Base-by-base conservation (phyloP, 2,329 filamentous ascomycete genomes). In the Colletotrichum aenigma region DNA sequence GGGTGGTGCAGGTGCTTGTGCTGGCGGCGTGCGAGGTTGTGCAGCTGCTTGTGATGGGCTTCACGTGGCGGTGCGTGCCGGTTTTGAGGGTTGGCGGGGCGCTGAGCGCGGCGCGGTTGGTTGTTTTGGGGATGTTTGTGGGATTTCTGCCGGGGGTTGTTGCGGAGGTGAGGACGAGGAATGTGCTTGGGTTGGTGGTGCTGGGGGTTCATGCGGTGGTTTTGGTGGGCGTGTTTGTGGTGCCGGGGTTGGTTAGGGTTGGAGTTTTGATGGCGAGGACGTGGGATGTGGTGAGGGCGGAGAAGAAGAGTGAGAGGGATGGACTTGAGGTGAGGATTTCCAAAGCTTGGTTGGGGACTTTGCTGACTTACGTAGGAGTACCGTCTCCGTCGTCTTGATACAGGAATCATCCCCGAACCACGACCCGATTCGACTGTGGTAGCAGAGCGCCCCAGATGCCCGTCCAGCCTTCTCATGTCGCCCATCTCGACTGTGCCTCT, bases 11-110 rank as follows among this genome's bases (percentile, higher is more conserved):
- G 81, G 87, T 94, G 62, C 90, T 94, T 52, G 85, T 94, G n/a
- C 87, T 95, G 24, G 92, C 92, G n/a, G 92, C 93, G 58, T 93
- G 92, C 83, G 93, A 95, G 84, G 90, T 94, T 75, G 90, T 94
- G 52, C 86, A 92, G 68, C 89, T 94, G 36, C 84, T 94, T 21
- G 93, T 92, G 0, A 84, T 94, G 10, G 89, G 92, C 75, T 91
- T 92, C 18, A 93, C 94, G 82, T 67, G 66, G 52, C 16, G 34
- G 7, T 21, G 21, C 3, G 36, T 56, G 9, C 38, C 60, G 24
- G 12, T 74, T 24, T 16, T 24, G 6, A 74, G 43, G 26, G 34
- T 48, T 6, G 58, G 36, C 3, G 55, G 48, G 9, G 18, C 60
- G 21, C 18, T 70, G 43, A 36, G 58, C 7, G 66, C 9, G 13